Evolutionary conservation across 305 asterid genomes (phyloP).

Genomic region (Petunia hybrid): DNA sequence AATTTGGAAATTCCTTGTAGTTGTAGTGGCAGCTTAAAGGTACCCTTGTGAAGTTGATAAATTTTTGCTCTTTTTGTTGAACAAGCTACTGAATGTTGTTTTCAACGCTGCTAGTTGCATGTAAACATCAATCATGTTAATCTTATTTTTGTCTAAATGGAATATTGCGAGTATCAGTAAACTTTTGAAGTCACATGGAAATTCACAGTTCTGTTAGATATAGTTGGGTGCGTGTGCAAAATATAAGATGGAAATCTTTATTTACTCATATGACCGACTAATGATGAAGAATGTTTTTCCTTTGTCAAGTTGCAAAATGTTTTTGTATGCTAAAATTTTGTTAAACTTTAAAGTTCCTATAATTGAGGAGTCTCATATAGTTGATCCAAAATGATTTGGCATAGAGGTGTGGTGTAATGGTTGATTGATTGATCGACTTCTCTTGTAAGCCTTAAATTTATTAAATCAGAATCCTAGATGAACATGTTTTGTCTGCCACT

Average conservation of each 20-base stretch:
- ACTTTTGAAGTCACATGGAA: not conserved
- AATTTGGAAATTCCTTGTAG: slow-evolving; percentile 55
- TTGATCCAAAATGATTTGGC: not conserved
- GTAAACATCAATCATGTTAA: not conserved
- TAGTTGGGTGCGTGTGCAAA: not conserved
- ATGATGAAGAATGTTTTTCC: not conserved
- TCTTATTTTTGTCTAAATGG: not conserved
- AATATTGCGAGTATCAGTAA: not conserved
- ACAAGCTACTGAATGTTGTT: not conserved
- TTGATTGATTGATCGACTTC: not conserved
- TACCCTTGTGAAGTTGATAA: slow-evolving; percentile 10
- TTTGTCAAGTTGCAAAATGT: not conserved
- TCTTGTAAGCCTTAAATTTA: not conserved
- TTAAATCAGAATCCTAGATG: not conserved
- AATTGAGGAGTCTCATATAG: not conserved
- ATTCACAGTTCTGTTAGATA: not conserved
- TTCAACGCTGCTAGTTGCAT: not conserved
- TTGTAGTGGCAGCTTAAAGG: slow-evolving; percentile 60
- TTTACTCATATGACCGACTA: not conserved
- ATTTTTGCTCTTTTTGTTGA: not conserved
- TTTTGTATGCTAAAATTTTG: not conserved
- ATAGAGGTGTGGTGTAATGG: not conserved
- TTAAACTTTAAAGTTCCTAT: too few species aligned
- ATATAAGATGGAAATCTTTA: not conserved
- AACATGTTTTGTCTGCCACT: not conserved